Evolutionary conservation across 257 asterid genomes (phyloP).

Genomic region (Nicotiana otophora): DNA sequence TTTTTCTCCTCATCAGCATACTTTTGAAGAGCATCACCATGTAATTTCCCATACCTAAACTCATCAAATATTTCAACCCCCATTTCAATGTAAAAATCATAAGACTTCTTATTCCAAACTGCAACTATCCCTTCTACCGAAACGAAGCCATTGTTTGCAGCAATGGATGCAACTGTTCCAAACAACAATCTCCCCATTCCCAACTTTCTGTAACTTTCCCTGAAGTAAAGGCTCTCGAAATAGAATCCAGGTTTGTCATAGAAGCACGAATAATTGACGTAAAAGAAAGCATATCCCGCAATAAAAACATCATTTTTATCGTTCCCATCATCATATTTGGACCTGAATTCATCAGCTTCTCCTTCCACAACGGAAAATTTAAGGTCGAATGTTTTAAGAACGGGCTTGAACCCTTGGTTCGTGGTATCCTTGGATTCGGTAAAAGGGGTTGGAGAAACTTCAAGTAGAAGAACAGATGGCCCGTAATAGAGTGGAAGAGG

Average conservation of each 20-base stretch:
- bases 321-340: not conserved
- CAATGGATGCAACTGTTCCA: not conserved
- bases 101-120: slow-evolving; percentile 9
- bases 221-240: slow-evolving; percentile 12
- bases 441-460: not conserved
- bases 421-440: not conserved
- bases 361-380: not conserved
- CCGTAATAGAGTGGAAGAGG: slow-evolving; percentile 3
- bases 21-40: slow-evolving; percentile 4
- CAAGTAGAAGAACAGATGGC: not conserved
- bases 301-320: not conserved
- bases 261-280: not conserved
- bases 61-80: slow-evolving; percentile 14
- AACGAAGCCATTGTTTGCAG: slow-evolving; percentile 6
- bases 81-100: slow-evolving; percentile 5
- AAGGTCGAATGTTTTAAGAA: not conserved
- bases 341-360: not conserved
- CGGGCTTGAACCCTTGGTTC: not conserved
- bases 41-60: slow-evolving; percentile 7
- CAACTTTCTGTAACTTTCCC: not conserved
- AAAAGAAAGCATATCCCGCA: not conserved
- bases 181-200: slow-evolving; percentile 4
- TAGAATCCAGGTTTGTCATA: not conserved
- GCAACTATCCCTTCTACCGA: not conserved
- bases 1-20: not conserved